phyloP scores from a whole-genome alignment of 1,139 yeast genomes.

The Nakaseomyces sp. region DNA sequence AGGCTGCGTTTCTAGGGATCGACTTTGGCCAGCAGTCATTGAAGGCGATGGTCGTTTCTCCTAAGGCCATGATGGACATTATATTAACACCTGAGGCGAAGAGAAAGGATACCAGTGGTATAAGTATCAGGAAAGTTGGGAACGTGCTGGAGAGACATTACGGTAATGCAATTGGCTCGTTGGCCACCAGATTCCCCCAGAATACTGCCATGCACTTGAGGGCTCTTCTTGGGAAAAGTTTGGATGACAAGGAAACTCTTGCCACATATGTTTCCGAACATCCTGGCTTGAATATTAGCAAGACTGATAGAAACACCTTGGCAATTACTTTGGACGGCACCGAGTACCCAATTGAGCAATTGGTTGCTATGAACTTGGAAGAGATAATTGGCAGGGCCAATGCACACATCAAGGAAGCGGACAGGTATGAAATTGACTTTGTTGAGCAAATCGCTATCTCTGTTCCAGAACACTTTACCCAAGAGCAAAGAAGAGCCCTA shows the following conservation, averaged over 20 bases:
- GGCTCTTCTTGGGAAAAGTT: slow-evolving; percentile 56
- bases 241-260: slow-evolving; percentile 40
- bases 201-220: slow-evolving; percentile 62
- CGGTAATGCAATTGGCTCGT: slow-evolving; percentile 67
- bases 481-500: slow-evolving; percentile 60
- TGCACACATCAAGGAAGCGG: slow-evolving; percentile 36
- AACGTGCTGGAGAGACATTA: slow-evolving; percentile 60
- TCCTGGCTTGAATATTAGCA: slow-evolving; percentile 51
- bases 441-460: slow-evolving; percentile 44
- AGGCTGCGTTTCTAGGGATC: slow-evolving; percentile 68
- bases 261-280: slow-evolving; percentile 43
- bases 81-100: slow-evolving; percentile 85
- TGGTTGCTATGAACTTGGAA: slow-evolving; percentile 71
- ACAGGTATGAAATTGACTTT: slow-evolving; percentile 47
- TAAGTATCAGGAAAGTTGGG: slow-evolving; percentile 46
- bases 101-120: slow-evolving; percentile 76
- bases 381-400: slow-evolving; percentile 62
- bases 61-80: slow-evolving; percentile 80
- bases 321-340: slow-evolving; percentile 46
- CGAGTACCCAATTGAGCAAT: slow-evolving; percentile 61
- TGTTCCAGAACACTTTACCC: slow-evolving; percentile 64
- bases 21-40: slow-evolving; percentile 87
- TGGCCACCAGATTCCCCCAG: slow-evolving; percentile 67
- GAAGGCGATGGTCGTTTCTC: slow-evolving; percentile 84
- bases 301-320: slow-evolving; percentile 45